Conservation (phyloP, 192 early-diverging fungal species). For the Coemansia sp. region DNA sequence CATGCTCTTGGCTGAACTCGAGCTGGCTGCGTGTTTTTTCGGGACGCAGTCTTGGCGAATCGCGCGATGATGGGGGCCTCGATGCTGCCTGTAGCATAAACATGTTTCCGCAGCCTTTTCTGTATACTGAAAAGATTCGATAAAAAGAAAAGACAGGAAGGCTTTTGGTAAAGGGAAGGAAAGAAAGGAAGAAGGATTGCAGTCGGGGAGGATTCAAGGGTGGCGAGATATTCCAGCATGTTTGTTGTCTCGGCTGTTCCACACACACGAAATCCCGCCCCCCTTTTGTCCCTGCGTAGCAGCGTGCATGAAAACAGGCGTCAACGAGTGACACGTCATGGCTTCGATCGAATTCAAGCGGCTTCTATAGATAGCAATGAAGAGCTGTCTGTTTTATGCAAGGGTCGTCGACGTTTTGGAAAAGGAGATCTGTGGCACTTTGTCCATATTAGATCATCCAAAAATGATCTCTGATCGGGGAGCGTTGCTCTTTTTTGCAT, state of each 20-base stretch:
- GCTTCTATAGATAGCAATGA: too few species aligned
- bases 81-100: constrained; percentile 37
- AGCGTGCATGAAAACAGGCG: not conserved
- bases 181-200: not conserved
- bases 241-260: not conserved
- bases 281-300: not conserved
- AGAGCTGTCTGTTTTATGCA: too few species aligned
- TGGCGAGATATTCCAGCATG: not conserved
- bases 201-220: too few species aligned
- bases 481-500: too few species aligned
- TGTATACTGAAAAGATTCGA: too few species aligned
- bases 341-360: not conserved
- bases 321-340: not conserved
- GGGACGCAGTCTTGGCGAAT: constrained; percentile 32
- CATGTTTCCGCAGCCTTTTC: constrained; percentile 18
- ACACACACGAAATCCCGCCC: not conserved
- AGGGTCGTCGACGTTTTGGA: too few species aligned
- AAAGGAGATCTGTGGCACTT: too few species aligned
- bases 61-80: constrained; percentile 36
- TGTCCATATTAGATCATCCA: too few species aligned
- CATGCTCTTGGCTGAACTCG: constrained; percentile 17
- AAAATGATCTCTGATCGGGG: too few species aligned
- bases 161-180: not conserved
- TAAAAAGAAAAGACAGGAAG: constrained; percentile 1
- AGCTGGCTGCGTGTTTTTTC: constrained; percentile 31